Evolutionary conservation across 2,329 filamentous ascomycete genomes (phyloP).

Genomic region (Xylariaceae sp.): DNA sequence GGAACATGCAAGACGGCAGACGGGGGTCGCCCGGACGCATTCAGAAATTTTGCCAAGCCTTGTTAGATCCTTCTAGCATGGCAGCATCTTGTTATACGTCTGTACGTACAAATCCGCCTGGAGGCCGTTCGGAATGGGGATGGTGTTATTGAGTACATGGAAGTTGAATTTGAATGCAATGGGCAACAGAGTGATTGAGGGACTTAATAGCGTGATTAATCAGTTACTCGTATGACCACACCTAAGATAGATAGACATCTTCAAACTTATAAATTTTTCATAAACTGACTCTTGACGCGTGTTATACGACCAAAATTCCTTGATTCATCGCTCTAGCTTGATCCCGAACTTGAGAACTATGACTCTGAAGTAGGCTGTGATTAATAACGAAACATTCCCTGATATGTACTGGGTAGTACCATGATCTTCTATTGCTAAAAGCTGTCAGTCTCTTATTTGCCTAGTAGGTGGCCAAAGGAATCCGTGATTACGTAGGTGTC

Average conservation of each 20-base stretch:
- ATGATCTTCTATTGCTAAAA: too few species aligned
- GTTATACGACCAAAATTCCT: not conserved
- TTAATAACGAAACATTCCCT: not conserved
- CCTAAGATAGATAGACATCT: too few species aligned
- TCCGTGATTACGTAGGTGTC: not conserved
- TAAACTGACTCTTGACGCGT: too few species aligned
- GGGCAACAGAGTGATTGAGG: not conserved
- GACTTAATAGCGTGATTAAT: too few species aligned
- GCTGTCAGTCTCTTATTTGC: not conserved
- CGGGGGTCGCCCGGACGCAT: not conserved
- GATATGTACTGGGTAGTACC: too few species aligned
- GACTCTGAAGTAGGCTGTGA: not conserved
- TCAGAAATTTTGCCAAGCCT: conserved; percentile 2
- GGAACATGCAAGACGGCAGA: not conserved
- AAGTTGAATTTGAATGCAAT: not conserved
- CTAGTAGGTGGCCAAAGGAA: not conserved
- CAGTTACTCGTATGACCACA: too few species aligned
- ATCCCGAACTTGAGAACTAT: not conserved
- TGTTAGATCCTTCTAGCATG: not conserved
- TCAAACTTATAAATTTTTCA: too few species aligned
- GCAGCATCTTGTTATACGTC: not conserved
- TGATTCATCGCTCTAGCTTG: not conserved
- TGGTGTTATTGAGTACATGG: not conserved
- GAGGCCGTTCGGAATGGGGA: not conserved
- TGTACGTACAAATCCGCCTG: not conserved